Evolutionary conservation across 306 rosid species (phyloP).

Genomic region (Vigna unguiculata): DNA sequence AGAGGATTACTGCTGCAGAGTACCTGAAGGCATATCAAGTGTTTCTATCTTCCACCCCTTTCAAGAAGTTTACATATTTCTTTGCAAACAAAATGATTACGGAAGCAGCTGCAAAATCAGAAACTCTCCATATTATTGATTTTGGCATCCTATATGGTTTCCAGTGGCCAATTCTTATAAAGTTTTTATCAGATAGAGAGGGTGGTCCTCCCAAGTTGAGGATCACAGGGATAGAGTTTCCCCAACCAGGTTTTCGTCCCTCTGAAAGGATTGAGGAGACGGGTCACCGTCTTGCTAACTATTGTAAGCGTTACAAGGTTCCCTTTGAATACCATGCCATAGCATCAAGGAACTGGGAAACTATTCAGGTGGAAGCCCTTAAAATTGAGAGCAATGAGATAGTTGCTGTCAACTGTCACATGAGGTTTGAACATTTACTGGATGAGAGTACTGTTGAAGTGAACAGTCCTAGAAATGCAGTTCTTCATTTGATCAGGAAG

Average conservation of each 20-base stretch:
- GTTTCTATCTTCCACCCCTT: constrained; percentile 56
- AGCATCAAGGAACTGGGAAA: constrained; percentile 70
- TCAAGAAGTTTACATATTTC: constrained; percentile 54
- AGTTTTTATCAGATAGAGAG: constrained; percentile 56
- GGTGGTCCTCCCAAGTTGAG: constrained; percentile 87
- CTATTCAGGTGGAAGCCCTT: constrained; percentile 61
- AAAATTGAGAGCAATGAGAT: constrained; percentile 57
- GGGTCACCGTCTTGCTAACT: constrained; percentile 71
- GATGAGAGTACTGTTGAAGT: constrained; percentile 66
- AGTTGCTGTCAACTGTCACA: constrained; percentile 59
- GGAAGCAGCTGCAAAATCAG: constrained; percentile 58
- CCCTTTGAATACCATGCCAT: constrained; percentile 71
- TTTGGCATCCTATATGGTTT: constrained; percentile 87
- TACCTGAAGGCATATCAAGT: constrained; percentile 63
- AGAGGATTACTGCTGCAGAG: constrained; percentile 57
- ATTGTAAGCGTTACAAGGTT: constrained; percentile 72
- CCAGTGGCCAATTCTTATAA: constrained; percentile 82
- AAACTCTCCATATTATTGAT: constrained; percentile 69
- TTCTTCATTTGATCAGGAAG: constrained; percentile 68
- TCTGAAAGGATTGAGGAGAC: constrained; percentile 64
- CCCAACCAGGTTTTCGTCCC: constrained; percentile 78
- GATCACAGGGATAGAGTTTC: constrained; percentile 82
- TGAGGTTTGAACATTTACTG: constrained; percentile 58
- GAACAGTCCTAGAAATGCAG: constrained; percentile 69
- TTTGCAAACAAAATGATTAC: constrained; percentile 62